Evolutionary conservation across 1,284 basidiomycete species (phyloP).

Genomic region (Ganoderma lingzhi): DNA sequence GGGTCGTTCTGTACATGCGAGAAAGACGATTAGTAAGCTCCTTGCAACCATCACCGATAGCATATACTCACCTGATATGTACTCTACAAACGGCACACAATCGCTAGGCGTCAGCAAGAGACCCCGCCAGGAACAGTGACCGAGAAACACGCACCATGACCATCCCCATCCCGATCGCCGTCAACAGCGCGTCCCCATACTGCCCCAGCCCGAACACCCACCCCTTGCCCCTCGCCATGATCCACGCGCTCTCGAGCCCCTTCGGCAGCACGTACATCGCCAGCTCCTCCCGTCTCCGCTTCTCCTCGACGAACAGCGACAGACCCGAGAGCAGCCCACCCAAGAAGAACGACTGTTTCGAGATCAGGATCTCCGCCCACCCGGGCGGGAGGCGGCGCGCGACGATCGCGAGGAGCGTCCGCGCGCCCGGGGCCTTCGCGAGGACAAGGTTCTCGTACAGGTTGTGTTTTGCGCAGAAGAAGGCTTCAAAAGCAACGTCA

Average conservation of each 20-base stretch:
- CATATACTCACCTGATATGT: conserved; percentile 53
- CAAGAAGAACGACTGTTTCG: conserved; percentile 79
- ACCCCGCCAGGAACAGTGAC: too few relatives aligned
- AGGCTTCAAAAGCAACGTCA: conserved; percentile 50
- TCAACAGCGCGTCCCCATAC: conserved; percentile 71
- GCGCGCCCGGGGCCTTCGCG: conserved; percentile 31
- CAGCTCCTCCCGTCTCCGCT: conserved; percentile 80
- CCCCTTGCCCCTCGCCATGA: conserved; percentile 78
- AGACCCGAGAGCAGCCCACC: conserved; percentile 82
- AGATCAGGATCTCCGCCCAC: conserved; percentile 64
- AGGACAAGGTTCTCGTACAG: conserved; percentile 57
- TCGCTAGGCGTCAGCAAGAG: not conserved
- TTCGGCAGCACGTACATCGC: conserved; percentile 98
- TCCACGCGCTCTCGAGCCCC: conserved; percentile 89
- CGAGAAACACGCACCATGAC: conserved; percentile 74
- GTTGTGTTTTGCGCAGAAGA: conserved; percentile 80
- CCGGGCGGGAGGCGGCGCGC: conserved; percentile 51
- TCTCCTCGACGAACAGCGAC: conserved; percentile 89
- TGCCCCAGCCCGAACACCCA: conserved; percentile 81
- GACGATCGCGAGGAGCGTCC: conserved; percentile 32
- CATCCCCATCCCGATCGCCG: conserved; percentile 87
- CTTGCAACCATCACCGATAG: not conserved
- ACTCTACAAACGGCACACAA: conserved; percentile 42
- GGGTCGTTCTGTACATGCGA: conserved; percentile 80
- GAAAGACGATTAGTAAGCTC: conserved; percentile 16